These are phyloP conservation scores for Lithohypha guttulata DNA, from an alignment of 2,329 filamentous ascomycete genomes.

Conservation along the genomic window DNA sequence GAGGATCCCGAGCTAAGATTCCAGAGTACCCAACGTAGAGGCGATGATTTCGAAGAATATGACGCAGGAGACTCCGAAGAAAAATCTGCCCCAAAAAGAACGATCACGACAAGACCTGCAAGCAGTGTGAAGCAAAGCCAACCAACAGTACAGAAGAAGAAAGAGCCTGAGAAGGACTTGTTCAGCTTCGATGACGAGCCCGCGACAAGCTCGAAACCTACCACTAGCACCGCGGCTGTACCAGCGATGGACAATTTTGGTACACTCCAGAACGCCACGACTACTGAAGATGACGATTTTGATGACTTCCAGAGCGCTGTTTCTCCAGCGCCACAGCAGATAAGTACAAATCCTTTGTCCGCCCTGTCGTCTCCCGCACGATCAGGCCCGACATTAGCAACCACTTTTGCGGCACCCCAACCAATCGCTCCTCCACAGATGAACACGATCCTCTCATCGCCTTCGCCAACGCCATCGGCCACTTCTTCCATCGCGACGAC, in stretches of 20 bases:
- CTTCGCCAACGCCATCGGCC: conserved; percentile 41
- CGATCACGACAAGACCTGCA: conserved; percentile 14
- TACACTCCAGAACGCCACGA: conserved; percentile 32
- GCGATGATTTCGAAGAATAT: conserved; percentile 87
- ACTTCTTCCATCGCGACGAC: conserved; percentile 53
- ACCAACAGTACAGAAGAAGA: conserved; percentile 44
- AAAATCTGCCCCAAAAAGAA: conserved; percentile 40
- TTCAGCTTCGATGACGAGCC: conserved; percentile 81
- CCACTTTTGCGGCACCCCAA: conserved; percentile 70
- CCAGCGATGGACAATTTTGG: conserved; percentile 34
- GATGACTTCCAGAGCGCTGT: conserved; percentile 93
- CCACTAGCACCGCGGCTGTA: conserved; percentile 35
- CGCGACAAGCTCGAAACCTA: conserved; percentile 27
- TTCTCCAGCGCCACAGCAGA: conserved; percentile 38
- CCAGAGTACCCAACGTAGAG: conserved; percentile 48
- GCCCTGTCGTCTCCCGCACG: conserved; percentile 38
- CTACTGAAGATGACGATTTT: conserved; percentile 68
- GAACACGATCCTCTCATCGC: conserved; percentile 66
- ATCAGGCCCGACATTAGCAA: conserved; percentile 39
- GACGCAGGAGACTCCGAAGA: conserved; percentile 84
- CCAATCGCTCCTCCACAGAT: conserved; percentile 42
- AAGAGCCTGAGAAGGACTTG: conserved; percentile 81
- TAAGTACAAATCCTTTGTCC: conserved; percentile 27
- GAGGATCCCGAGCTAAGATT: conserved; percentile 54
- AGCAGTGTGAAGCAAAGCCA: conserved; percentile 1